These are phyloP conservation scores for Kodamaea sagamina DNA, from an alignment of 805 yeast genomes.

Conservation along the genomic window DNA sequence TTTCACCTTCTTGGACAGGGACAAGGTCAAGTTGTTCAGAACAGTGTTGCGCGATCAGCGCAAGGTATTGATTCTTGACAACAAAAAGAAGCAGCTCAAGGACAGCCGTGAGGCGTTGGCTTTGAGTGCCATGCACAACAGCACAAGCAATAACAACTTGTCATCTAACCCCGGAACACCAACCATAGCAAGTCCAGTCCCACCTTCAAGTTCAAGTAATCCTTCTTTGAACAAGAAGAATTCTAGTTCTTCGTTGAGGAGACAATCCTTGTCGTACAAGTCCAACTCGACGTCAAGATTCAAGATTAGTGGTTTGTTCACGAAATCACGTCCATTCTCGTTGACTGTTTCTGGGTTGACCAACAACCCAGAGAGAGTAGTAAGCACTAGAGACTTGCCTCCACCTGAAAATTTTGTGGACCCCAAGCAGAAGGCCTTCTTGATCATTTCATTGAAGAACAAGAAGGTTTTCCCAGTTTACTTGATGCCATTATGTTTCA, in stretches of 20 bases:
- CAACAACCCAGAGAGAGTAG: slow-evolving; percentile 45
- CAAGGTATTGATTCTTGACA: slow-evolving; percentile 31
- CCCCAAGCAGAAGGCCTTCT: slow-evolving; percentile 51
- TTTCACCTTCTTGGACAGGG: slow-evolving; percentile 27
- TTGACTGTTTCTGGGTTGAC: slow-evolving; percentile 43
- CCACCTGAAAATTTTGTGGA: slow-evolving; percentile 44
- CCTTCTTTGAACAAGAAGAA: slow-evolving; percentile 30
- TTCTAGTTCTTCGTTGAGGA: slow-evolving; percentile 30
- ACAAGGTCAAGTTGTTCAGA: slow-evolving; percentile 30
- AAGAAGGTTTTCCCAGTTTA: slow-evolving; percentile 54
- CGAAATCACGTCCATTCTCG: slow-evolving; percentile 61
- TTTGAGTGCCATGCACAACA: slow-evolving; percentile 4
- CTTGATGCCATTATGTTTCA: slow-evolving; percentile 49
- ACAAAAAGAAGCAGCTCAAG: slow-evolving; percentile 31
- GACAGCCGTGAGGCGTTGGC: slow-evolving; percentile 18
- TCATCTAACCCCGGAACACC: not conserved
- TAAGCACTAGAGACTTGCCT: slow-evolving; percentile 61
- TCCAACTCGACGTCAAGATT: slow-evolving; percentile 43
- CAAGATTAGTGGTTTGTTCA: slow-evolving; percentile 59
- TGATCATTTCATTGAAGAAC: slow-evolving; percentile 48
- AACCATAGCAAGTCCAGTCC: not conserved
- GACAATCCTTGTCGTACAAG: slow-evolving; percentile 45
- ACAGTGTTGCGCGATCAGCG: slow-evolving; percentile 35
- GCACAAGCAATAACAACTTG: slow-evolving; percentile 4
- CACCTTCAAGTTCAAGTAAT: slow-evolving; percentile 7